Evolutionary conservation across 2,329 filamentous ascomycete species (phyloP).

Genomic region (Botrytis aclada): DNA sequence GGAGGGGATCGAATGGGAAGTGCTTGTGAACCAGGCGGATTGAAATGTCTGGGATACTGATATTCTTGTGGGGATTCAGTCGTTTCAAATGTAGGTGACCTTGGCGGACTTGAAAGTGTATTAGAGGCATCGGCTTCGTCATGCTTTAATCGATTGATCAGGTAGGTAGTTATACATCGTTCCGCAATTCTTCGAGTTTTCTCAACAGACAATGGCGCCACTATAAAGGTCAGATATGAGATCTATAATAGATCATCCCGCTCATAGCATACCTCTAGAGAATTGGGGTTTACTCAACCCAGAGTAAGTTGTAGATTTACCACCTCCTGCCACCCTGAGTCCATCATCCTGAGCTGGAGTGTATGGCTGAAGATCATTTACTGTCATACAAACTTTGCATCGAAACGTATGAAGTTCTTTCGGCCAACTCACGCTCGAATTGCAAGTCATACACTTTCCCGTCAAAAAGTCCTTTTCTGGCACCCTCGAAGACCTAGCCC

Average conservation of each 20-base stretch:
- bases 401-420: conserved; percentile 69
- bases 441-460: conserved; percentile 83
- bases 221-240: conserved; percentile 32
- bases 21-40: conserved; percentile 13
- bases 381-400: conserved; percentile 78
- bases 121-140: conserved; percentile 33
- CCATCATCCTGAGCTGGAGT: not conserved
- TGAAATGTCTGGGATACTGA: not conserved
- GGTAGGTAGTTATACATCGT: conserved; percentile 48
- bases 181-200: conserved; percentile 58
- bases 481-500: conserved; percentile 37
- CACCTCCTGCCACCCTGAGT: conserved; percentile 23
- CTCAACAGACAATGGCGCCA: conserved; percentile 54
- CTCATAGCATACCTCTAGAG: conserved; percentile 26
- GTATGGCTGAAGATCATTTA: conserved; percentile 69
- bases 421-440: conserved; percentile 76
- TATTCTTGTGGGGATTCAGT: conserved; percentile 3
- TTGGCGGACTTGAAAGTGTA: not conserved
- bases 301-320: conserved; percentile 25
- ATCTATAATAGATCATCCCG: not conserved
- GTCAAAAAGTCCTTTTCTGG: conserved; percentile 59
- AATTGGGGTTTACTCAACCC: conserved; percentile 22
- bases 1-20: conserved; percentile 10
- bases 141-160: conserved; percentile 43
- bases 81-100: not conserved